Percentiles rank a stretch among this genome's conserved stretches.
Evolutionary conservation across 805 yeast species (phyloP).

Genomic region (Nakazawaea anatomiae): DNA sequence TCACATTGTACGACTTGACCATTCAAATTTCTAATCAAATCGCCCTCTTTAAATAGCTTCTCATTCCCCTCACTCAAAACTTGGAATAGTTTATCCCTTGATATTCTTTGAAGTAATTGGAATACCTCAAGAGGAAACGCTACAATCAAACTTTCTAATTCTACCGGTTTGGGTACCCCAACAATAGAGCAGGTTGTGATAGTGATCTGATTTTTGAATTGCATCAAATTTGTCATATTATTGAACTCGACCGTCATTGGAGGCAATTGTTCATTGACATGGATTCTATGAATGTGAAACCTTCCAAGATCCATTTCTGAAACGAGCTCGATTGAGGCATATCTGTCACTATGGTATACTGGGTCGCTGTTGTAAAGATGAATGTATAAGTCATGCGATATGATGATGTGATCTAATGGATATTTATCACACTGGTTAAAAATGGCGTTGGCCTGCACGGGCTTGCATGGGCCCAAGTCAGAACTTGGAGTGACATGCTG

Average conservation of each 20-base stretch:
- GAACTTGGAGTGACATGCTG: no score
- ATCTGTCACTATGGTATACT: neutral
- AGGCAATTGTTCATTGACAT: constrained; percentile 19
- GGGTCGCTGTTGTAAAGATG: neutral
- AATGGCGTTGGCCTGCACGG: constrained; percentile 13
- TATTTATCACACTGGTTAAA: constrained; percentile 1
- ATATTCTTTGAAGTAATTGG: constrained; percentile 28
- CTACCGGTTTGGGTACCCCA: constrained; percentile 21
- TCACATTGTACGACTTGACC: constrained; percentile 59
- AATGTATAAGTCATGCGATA: constrained; percentile 5
- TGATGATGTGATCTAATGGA: constrained; percentile 2
- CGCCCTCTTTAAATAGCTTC: constrained; percentile 35
- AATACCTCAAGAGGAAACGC: constrained; percentile 45
- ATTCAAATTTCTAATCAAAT: constrained; percentile 33
- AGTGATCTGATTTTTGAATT: constrained; percentile 34
- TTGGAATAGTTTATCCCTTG: constrained; percentile 25
- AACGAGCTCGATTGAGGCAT: constrained; percentile 16
- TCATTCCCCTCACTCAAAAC: constrained; percentile 28
- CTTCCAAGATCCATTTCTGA: constrained; percentile 19
- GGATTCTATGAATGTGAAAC: constrained; percentile 30
- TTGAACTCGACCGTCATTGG: constrained; percentile 30
- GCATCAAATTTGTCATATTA: constrained; percentile 29
- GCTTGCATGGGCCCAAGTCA: neutral
- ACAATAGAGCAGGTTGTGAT: constrained; percentile 32
- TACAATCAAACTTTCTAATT: constrained; percentile 33